These are phyloP conservation scores for Lachancea quebecensis DNA, from an alignment of 805 yeast species.

Conservation along the genomic window DNA sequence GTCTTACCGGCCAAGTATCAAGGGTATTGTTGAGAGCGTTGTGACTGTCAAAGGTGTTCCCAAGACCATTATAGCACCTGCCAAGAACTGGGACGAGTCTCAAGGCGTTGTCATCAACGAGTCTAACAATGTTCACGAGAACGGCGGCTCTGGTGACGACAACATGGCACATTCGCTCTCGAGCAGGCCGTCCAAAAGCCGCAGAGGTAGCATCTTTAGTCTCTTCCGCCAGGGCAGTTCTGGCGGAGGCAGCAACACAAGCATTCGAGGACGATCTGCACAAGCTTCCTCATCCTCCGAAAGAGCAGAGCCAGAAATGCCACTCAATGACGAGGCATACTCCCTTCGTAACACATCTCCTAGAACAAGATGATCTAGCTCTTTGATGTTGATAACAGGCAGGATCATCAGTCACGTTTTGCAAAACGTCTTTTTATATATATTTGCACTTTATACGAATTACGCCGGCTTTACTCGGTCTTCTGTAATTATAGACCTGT, in stretches of 20 bases:
- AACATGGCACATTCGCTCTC: slow-evolving; percentile 1
- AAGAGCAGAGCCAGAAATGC: neutral
- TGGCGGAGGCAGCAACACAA: slow-evolving; percentile 4
- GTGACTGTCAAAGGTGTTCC: slow-evolving; percentile 79
- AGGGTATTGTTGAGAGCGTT: slow-evolving; percentile 67
- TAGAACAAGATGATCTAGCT: neutral
- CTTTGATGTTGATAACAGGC: neutral
- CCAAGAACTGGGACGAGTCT: slow-evolving; percentile 38
- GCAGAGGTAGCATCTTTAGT: slow-evolving; percentile 8
- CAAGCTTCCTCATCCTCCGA: slow-evolving; percentile 7
- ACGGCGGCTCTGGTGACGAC: neutral
- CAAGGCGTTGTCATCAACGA: slow-evolving; percentile 9
- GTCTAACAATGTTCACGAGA: slow-evolving; percentile 5
- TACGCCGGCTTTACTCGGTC: neutral
- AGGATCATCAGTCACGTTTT: neutral
- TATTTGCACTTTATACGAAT: neutral
- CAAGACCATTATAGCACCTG: slow-evolving; percentile 76
- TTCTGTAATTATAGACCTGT: neutral
- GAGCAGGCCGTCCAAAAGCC: slow-evolving; percentile 5
- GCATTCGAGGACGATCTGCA: slow-evolving; percentile 5
- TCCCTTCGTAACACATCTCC: slow-evolving; percentile 1
- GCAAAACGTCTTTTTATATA: neutral
- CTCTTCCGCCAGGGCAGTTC: slow-evolving; percentile 5
- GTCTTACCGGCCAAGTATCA: slow-evolving; percentile 21
- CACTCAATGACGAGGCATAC: slow-evolving; percentile 1